A percentile compares a stretch with the other conserved stretches of the same genome.
These are phyloP conservation scores for Leptosphaerulina australis DNA, from an alignment of 2,329 filamentous ascomycete species.

Conservation along the genomic window DNA sequence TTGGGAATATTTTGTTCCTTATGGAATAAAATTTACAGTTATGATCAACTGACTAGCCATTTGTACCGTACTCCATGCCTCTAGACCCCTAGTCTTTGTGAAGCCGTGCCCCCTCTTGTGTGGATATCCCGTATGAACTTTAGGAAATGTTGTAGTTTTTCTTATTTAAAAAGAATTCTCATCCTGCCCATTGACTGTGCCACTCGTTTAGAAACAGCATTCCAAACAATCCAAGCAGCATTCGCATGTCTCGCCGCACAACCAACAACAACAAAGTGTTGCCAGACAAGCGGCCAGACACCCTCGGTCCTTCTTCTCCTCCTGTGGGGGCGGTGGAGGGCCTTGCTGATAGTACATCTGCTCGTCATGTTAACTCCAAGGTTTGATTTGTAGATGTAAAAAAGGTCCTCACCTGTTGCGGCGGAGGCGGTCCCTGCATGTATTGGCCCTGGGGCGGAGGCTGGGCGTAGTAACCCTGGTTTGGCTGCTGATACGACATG, in stretches of 20 bases:
- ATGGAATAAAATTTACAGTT: slow-evolving; percentile 7
- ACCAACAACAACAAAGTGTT: slow-evolving; percentile 46
- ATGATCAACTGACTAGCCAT: slow-evolving; percentile 4
- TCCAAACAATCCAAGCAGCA: slow-evolving; percentile 43
- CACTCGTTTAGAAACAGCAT: slow-evolving; percentile 34
- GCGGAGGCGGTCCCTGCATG: slow-evolving; percentile 29
- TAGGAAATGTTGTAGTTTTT: slow-evolving; percentile 10
- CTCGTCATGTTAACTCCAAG: neutral
- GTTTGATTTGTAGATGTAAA: too few species aligned
- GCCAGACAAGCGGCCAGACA: slow-evolving; percentile 44
- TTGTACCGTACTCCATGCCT: neutral
- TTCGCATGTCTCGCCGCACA: slow-evolving; percentile 46
- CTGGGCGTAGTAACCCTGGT: slow-evolving; percentile 34
- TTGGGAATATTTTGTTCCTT: slow-evolving; percentile 18
- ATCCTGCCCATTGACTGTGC: too few species aligned
- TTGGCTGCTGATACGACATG: slow-evolving; percentile 27
- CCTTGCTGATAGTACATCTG: slow-evolving; percentile 45
- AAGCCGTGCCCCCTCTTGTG: neutral
- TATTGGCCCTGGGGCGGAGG: slow-evolving; percentile 37
- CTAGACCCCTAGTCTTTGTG: neutral
- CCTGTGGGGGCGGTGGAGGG: slow-evolving; percentile 32
- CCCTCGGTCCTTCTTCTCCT: slow-evolving; percentile 42
- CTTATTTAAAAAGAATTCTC: too few species aligned
- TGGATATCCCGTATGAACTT: slow-evolving; percentile 12
- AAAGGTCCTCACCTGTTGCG: slow-evolving; percentile 32